A percentile compares a stretch with the other conserved stretches of the same genome.
Conservation (phyloP, 2,329 filamentous ascomycete species). For the Arthrobotrys pseudoclavata region DNA sequence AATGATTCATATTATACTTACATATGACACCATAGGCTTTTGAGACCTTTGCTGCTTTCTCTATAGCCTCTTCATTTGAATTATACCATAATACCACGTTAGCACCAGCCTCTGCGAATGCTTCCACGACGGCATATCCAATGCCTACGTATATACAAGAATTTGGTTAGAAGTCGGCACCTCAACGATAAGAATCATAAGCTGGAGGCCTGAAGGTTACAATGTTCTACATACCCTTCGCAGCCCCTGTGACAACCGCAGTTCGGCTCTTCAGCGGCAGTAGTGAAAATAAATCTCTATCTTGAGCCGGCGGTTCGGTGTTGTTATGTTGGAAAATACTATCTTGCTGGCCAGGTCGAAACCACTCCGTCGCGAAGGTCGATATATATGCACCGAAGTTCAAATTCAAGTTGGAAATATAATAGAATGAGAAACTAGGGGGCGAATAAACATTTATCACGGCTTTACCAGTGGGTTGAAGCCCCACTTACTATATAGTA, state of each 20-base stretch:
- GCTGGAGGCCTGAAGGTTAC: no score
- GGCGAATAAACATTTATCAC: neutral
- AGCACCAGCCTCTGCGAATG: slow-evolving; percentile 77
- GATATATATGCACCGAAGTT: neutral
- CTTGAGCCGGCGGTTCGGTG: slow-evolving; percentile 13
- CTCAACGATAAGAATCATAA: neutral
- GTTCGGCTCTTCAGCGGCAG: slow-evolving; percentile 35
- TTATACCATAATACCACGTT: slow-evolving; percentile 82
- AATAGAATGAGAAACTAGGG: neutral
- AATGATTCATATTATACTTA: slow-evolving; percentile 62
- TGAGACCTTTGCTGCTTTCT: slow-evolving; percentile 74
- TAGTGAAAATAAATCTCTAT: slow-evolving; percentile 12
- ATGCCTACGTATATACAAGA: slow-evolving; percentile 69
- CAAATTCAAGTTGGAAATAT: neutral
- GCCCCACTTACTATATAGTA: slow-evolving; percentile 4
- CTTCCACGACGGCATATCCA: slow-evolving; percentile 75
- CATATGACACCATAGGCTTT: slow-evolving; percentile 77
- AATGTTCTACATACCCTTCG: slow-evolving; percentile 1
- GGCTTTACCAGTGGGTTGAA: neutral
- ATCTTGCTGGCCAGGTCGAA: slow-evolving; percentile 14
- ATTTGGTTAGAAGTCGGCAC: neutral
- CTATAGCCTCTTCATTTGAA: slow-evolving; percentile 75
- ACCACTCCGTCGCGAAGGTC: slow-evolving; percentile 7
- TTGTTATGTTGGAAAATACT: slow-evolving; percentile 29
- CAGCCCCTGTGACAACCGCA: slow-evolving; percentile 36